Evolutionary conservation across 768 basidiomycete species (phyloP).

Genomic region (Rhodotorula toruloides): DNA sequence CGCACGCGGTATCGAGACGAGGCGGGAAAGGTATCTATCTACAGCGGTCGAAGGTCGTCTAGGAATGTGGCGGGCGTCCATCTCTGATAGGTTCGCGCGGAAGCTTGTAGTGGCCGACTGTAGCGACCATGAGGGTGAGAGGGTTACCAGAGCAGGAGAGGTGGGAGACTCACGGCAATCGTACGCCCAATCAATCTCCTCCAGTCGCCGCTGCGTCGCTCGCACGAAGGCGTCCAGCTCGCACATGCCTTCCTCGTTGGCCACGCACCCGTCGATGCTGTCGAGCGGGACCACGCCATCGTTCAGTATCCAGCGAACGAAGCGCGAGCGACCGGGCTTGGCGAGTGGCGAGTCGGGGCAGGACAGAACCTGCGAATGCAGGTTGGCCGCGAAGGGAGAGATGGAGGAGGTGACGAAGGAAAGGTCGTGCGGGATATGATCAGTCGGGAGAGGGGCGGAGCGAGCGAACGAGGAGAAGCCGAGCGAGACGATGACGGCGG

Average conservation of each 20-base stretch:
- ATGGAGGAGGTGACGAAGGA: constrained; percentile 70
- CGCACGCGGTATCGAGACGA: not conserved
- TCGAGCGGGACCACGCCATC: constrained; percentile 79
- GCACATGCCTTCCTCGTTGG: constrained; percentile 72
- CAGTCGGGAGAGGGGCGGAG: constrained; percentile 41
- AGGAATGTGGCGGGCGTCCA: constrained; percentile 3
- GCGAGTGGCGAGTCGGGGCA: constrained; percentile 48
- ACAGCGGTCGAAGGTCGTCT: not conserved
- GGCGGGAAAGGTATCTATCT: not conserved
- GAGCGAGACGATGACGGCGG: constrained; percentile 45
- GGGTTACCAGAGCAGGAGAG: not conserved
- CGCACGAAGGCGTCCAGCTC: constrained; percentile 64
- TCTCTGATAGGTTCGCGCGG: constrained; percentile 5
- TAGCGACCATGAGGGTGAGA: not conserved
- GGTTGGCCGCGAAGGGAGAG: constrained; percentile 79
- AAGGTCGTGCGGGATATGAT: constrained; percentile 46
- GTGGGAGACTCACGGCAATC: constrained; percentile 53
- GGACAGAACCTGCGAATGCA: constrained; percentile 59
- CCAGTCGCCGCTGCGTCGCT: constrained; percentile 63
- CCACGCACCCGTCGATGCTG: constrained; percentile 66
- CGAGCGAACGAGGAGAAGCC: constrained; percentile 47
- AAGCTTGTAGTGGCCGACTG: constrained; percentile 10
- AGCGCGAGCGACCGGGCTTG: constrained; percentile 34
- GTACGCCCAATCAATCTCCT: constrained; percentile 64
- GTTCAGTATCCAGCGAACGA: constrained; percentile 80